phyloP scores from a whole-genome alignment of 2,329 filamentous ascomycete genomes.

The Aspergillus pseudoglaucus region DNA sequence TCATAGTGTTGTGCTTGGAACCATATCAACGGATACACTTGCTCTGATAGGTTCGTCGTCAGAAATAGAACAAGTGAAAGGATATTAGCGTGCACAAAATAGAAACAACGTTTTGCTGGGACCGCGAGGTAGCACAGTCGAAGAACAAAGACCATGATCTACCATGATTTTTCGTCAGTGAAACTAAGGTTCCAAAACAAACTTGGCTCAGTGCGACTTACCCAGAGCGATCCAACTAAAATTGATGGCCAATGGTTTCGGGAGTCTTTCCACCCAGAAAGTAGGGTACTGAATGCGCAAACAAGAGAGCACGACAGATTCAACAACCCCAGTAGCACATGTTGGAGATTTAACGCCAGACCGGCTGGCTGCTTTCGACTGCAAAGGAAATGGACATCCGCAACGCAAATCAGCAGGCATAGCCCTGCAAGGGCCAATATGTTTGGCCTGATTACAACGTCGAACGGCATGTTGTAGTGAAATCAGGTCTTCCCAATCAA shows the following conservation, averaged over 20 bases:
- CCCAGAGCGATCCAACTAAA: neutral
- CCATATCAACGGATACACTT: constrained; percentile 7
- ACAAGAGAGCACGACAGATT: neutral
- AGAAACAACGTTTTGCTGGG: neutral
- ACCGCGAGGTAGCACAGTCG: constrained; percentile 1
- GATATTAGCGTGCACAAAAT: neutral
- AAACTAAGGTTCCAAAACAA: neutral
- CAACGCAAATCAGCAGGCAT: neutral
- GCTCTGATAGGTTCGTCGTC: constrained; percentile 1
- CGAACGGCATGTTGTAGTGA: neutral
- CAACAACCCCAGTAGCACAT: neutral
- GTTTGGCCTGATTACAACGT: neutral
- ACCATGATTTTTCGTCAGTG: neutral
- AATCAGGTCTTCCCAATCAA: neutral
- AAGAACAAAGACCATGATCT: constrained; percentile 2
- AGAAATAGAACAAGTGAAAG: constrained; percentile 4
- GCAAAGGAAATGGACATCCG: neutral
- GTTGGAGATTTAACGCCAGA: neutral
- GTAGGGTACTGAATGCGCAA: neutral
- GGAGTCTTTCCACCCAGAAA: neutral
- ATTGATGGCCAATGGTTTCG: neutral
- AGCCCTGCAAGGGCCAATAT: neutral
- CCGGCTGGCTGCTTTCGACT: neutral
- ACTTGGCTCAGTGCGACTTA: neutral
- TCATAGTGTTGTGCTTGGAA: neutral